Evolutionary conservation across 2,329 filamentous ascomycete genomes (phyloP), one percentile per base, ranked within the genome.

Genomic region (Lasiodiplodia sp.): DNA sequence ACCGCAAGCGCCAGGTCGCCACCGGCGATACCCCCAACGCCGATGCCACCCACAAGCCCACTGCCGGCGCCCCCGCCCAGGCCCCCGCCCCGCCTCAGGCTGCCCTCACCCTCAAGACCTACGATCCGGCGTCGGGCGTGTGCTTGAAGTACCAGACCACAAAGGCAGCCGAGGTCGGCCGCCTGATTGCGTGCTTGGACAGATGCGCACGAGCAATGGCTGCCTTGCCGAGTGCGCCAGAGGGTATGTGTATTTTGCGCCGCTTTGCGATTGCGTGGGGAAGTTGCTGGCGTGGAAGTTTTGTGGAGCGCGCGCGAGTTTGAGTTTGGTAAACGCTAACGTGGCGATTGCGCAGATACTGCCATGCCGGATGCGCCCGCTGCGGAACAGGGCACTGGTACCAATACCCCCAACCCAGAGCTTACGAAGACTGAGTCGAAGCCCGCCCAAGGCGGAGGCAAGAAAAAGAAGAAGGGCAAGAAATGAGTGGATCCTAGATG

Each of bases 141-240:
- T 91, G 91, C 70, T 86, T 99, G 71, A 97, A 97, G 82, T 98
- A 97, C 85, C 87, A 88, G 78, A 99, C 96, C 44, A 91, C 91
- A 77, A 97, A 97, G 81, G 93, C 92, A 23, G 92, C 93, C 23
- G 95, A 98, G 82, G 94, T 99, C 11, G 91, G 91, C 28, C 86
- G 96, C 34, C 82, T 99, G 74, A 88, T 99, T 68, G 88, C 89
- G 64, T 88, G 90, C 53, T 80, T 99, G 71, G 94, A 93, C 0
- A 86, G 88, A 68, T 80, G 97, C 72, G 93, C 91, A n/a, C 86
- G 89, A 67, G 82, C 85, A 6, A 88, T 88, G 81, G 87, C 83
- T 14, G 83, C 81, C 14, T 71, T 85, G 70, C 82, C 83, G 49
- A 28, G 55, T 34, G 18, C 40, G 14, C 28, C 18, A 40, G 34